A percentile compares a stretch with the other conserved stretches of the same genome.
These are phyloP conservation scores for Neurospora sp. DNA, from an alignment of 495 filamentous ascomycete genomes.

Conservation along the genomic window DNA sequence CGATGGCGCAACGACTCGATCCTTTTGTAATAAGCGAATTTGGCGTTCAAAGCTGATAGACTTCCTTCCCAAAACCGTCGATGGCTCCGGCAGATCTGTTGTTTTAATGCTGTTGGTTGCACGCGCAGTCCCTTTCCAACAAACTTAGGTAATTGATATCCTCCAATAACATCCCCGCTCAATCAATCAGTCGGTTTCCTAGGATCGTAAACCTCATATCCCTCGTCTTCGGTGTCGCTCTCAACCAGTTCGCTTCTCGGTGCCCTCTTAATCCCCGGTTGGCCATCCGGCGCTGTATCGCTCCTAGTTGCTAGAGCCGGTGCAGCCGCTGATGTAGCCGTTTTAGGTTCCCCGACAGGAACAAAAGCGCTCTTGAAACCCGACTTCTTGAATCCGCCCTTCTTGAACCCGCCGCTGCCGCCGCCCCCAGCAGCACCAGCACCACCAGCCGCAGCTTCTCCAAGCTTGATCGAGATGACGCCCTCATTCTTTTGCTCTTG, in stretches of 20 bases:
- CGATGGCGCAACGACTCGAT: neutral
- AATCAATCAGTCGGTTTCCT: slow-evolving; percentile 45
- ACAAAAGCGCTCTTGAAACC: slow-evolving; percentile 46
- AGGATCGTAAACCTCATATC: slow-evolving; percentile 47
- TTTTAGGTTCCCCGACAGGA: slow-evolving; percentile 19
- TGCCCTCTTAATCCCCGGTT: slow-evolving; percentile 8
- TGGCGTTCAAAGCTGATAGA: neutral
- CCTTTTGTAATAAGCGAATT: neutral
- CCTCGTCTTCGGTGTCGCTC: slow-evolving; percentile 51
- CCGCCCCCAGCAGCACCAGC: slow-evolving; percentile 10
- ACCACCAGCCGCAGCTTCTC: slow-evolving; percentile 19
- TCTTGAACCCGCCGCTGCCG: slow-evolving; percentile 37
- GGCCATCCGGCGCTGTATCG: slow-evolving; percentile 9
- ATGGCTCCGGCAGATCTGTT: neutral
- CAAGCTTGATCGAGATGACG: slow-evolving; percentile 48
- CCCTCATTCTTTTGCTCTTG: slow-evolving; percentile 63
- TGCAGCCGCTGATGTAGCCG: slow-evolving; percentile 4
- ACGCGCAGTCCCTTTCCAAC: neutral
- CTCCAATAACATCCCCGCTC: slow-evolving; percentile 8
- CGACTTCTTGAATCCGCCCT: slow-evolving; percentile 41
- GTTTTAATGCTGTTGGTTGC: neutral
- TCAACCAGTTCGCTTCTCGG: slow-evolving; percentile 26
- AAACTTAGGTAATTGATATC: neutral
- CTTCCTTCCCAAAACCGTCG: neutral
- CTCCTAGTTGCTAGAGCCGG: slow-evolving; percentile 1